A percentile compares a stretch with the other conserved stretches of the same genome.
Conservation (phyloP, 352 stramenopile species). For the Phytopythium vexans region DNA sequence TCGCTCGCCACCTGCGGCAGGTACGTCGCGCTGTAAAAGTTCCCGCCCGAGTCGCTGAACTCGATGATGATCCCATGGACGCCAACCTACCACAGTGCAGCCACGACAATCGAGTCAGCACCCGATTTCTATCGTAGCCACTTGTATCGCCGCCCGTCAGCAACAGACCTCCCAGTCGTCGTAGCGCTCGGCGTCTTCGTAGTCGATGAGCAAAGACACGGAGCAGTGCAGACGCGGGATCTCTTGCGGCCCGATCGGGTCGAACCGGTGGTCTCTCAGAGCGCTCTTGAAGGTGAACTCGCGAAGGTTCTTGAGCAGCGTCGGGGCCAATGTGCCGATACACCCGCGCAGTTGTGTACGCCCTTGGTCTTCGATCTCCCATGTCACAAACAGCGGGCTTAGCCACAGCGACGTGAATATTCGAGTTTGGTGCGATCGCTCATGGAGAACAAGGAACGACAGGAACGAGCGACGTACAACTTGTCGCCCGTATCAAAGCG, state of each 20-base stretch:
- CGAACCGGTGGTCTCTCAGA: conserved; percentile 71
- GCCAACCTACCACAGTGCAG: conserved; percentile 32
- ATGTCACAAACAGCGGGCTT: conserved; percentile 83
- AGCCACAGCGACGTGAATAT: not conserved
- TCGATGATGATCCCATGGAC: conserved; percentile 82
- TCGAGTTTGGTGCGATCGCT: not conserved
- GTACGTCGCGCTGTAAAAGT: conserved; percentile 72
- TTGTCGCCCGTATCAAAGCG: conserved; percentile 53
- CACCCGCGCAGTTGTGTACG: conserved; percentile 59
- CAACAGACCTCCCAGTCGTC: conserved; percentile 72
- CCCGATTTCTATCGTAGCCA: too few relatives aligned
- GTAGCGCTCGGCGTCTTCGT: conserved; percentile 68
- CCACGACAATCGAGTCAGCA: not conserved
- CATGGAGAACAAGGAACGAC: not conserved
- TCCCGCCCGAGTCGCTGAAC: conserved; percentile 48
- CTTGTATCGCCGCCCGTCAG: not conserved
- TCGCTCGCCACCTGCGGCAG: conserved; percentile 74
- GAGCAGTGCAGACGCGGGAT: conserved; percentile 66
- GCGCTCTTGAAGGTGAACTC: conserved; percentile 85
- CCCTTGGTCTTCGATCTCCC: conserved; percentile 65
- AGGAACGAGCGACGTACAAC: conserved; percentile 32
- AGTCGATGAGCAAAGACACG: conserved; percentile 82
- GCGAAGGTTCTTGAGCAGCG: conserved; percentile 56
- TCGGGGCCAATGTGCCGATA: conserved; percentile 75
- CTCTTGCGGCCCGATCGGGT: conserved; percentile 66